Conservation (phyloP, 2,329 filamentous ascomycete genomes). For the Trichocomaceae sp. region DNA sequence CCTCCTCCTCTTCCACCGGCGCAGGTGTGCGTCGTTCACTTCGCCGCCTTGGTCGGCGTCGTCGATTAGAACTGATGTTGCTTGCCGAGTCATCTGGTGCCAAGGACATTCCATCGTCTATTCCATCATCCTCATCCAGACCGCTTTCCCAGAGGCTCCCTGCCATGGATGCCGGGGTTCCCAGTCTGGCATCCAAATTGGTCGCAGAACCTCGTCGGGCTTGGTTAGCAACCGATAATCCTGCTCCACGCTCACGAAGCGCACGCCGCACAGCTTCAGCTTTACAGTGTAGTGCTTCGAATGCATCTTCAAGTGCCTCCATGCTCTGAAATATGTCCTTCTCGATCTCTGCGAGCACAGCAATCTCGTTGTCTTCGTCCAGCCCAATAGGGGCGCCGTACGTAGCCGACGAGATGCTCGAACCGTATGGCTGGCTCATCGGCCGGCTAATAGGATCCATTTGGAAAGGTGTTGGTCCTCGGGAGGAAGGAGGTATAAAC, state of each 20-base stretch:
- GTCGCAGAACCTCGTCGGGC: conserved; percentile 34
- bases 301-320: conserved; percentile 90
- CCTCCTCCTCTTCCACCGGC: conserved; percentile 43
- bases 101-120: conserved; percentile 40
- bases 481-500: conserved; percentile 28
- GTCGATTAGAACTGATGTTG: conserved; percentile 43
- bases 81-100: conserved; percentile 46
- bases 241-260: conserved; percentile 74
- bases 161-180: conserved; percentile 34
- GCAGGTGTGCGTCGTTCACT: conserved; percentile 45
- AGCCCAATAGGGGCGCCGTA: conserved; percentile 73
- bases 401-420: conserved; percentile 44
- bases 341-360: conserved; percentile 82
- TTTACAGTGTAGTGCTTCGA: conserved; percentile 80
- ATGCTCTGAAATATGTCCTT: conserved; percentile 89
- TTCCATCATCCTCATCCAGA: conserved; percentile 37
- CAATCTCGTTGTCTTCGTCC: conserved; percentile 90
- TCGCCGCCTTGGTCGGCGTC: conserved; percentile 40
- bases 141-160: conserved; percentile 34
- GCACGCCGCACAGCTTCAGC: conserved; percentile 74
- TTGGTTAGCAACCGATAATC: conserved; percentile 51
- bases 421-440: conserved; percentile 34
- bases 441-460: conserved; percentile 38
- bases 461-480: conserved; percentile 27
- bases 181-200: conserved; percentile 36